Percentiles rank a stretch among this genome's conserved stretches.
Conservation (phyloP, 1,284 basidiomycete species). For the Pterulicium gracile region DNA sequence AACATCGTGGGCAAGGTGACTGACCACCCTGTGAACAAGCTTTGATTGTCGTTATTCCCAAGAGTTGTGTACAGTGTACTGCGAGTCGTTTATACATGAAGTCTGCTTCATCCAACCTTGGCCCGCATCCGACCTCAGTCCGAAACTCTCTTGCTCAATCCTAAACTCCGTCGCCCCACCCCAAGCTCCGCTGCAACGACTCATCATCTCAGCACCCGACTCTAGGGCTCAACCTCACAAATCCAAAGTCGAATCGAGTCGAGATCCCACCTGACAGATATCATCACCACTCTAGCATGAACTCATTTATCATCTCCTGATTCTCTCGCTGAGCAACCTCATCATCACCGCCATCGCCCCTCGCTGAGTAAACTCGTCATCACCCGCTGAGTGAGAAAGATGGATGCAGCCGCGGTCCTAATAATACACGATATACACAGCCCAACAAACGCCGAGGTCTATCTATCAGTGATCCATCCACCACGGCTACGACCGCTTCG, state of each 20-base stretch:
- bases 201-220: not conserved
- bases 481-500: constrained; percentile 6
- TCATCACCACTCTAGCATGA: too few relatives aligned
- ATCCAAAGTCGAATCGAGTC: too few relatives aligned
- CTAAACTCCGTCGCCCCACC: not conserved
- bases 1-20: constrained; percentile 59
- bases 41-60: not conserved
- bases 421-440: too few relatives aligned
- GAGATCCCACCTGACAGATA: too few relatives aligned
- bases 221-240: too few relatives aligned
- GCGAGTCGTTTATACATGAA: not conserved
- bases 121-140: not conserved
- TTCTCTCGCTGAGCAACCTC: not conserved
- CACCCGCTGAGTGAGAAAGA: too few relatives aligned
- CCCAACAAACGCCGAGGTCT: not conserved
- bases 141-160: not conserved
- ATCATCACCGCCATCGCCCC: not conserved
- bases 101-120: not conserved
- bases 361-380: too few relatives aligned
- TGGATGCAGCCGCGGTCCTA: too few relatives aligned
- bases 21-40: not conserved
- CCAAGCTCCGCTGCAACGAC: not conserved
- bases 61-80: not conserved
- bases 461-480: not conserved
- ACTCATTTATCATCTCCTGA: not conserved